Evolutionary conservation across 1,284 basidiomycete genomes (phyloP).

Genomic region (Leccinum pachyderme): DNA sequence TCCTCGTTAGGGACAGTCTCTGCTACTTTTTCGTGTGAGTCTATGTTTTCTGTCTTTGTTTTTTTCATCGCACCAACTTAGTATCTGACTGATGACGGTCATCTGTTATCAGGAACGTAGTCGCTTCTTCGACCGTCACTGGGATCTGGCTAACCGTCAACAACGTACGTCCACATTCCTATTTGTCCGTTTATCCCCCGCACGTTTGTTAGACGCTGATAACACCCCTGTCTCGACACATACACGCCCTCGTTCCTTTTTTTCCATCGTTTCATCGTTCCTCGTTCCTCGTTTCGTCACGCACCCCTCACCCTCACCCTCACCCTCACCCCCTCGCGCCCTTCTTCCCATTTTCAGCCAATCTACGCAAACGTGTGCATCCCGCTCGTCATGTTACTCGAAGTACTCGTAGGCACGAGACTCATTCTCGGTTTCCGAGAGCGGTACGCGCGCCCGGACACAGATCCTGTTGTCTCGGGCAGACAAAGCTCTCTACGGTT

Average conservation of each 20-base stretch:
- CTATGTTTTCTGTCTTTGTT: too few species aligned
- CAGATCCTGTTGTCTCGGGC: constrained; percentile 6
- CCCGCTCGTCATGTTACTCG: constrained; percentile 34
- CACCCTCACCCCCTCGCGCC: not conserved
- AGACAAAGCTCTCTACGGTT: constrained; percentile 20
- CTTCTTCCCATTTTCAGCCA: constrained; percentile 9
- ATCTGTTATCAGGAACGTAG: constrained; percentile 22
- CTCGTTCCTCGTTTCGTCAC: not conserved
- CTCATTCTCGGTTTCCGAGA: constrained; percentile 35
- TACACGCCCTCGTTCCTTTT: not conserved
- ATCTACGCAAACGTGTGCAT: constrained; percentile 32
- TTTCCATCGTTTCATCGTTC: not conserved
- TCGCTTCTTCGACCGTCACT: constrained; percentile 24
- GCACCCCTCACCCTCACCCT: too few species aligned
- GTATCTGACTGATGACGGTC: not conserved
- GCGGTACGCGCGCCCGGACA: constrained; percentile 23
- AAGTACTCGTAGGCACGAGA: constrained; percentile 32
- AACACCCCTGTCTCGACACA: not conserved
- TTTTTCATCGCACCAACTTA: too few species aligned
- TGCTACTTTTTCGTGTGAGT: constrained; percentile 34
- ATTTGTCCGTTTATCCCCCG: not conserved
- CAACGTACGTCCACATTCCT: constrained; percentile 7
- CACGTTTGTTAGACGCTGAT: not conserved
- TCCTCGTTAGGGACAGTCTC: constrained; percentile 31
- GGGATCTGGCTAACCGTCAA: constrained; percentile 26